Evolutionary conservation across 2,329 filamentous ascomycete genomes (phyloP).

Genomic region (Aspergillus jensenii): DNA sequence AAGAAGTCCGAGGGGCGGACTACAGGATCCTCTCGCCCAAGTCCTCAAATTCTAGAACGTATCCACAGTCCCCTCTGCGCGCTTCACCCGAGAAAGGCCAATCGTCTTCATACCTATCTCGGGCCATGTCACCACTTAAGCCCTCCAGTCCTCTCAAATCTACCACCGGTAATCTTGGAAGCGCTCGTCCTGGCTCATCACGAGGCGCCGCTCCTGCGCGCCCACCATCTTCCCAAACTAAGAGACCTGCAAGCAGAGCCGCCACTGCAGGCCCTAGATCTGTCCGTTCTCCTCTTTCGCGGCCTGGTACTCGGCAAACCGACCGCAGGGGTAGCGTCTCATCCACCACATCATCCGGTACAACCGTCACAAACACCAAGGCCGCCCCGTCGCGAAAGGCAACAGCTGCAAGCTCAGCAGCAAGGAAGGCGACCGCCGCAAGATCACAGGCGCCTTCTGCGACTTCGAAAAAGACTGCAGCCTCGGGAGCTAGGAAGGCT

Average conservation of each 20-base stretch:
- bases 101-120: slow-evolving; percentile 57
- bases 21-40: slow-evolving; percentile 74
- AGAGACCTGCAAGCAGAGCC: slow-evolving; percentile 31
- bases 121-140: slow-evolving; percentile 65
- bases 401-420: slow-evolving; percentile 24
- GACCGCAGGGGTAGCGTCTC: slow-evolving; percentile 39
- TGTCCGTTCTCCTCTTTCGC: slow-evolving; percentile 30
- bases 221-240: slow-evolving; percentile 26
- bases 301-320: slow-evolving; percentile 40
- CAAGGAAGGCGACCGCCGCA: slow-evolving; percentile 30
- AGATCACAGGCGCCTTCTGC: slow-evolving; percentile 34
- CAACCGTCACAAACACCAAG: slow-evolving; percentile 36
- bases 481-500: slow-evolving; percentile 33
- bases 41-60: slow-evolving; percentile 74
- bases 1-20: slow-evolving; percentile 47
- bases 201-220: slow-evolving; percentile 25
- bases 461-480: slow-evolving; percentile 35
- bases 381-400: slow-evolving; percentile 31
- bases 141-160: slow-evolving; percentile 42
- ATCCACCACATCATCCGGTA: slow-evolving; percentile 39
- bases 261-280: slow-evolving; percentile 26
- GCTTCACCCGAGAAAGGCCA: slow-evolving; percentile 42
- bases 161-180: slow-evolving; percentile 19
- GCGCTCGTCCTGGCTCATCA: slow-evolving; percentile 24
- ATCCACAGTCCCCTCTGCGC: slow-evolving; percentile 57